Evolutionary conservation across 768 basidiomycete species (phyloP), one percentile per base, ranked within the genome.

Genomic region (Agaricus blazei): DNA sequence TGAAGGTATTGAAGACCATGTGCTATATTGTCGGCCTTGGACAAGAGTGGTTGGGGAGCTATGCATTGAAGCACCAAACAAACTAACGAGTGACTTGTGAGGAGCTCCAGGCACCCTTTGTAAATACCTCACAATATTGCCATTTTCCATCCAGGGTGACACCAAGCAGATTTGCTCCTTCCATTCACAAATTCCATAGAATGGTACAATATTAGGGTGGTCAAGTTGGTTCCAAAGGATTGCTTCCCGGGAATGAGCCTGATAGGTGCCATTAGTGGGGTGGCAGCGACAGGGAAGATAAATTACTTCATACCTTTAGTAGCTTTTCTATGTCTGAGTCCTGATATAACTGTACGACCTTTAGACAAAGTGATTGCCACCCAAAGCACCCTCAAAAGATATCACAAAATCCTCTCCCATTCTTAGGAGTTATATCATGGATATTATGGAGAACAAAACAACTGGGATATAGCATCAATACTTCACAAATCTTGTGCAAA

Each of bases 341-440:
- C 62, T n/a, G 23, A 9, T 31, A 31, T 42, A 65, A 52, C 46
- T 55, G 64, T 19, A 68, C 51, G 3, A 66, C 49, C 48, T 68
- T 69, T 28, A 68, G 26, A 42, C 64, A 67, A 1, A 69, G 23
- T 9, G 15, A 9, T 26, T 59, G 58, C 11, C 59, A 61, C 1
- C 57, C 52, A 41, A 60, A 59, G 11, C 41, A 4, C 1, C 65
- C 66, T 51, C 48, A 64, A 59, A 65, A 67, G 15, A 69, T 63
- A 14, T 70, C 69, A 9, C 66, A 61, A 53, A 67, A 69, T 19
- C 60, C 51, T 3, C 69, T 68, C 19, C 58, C 54, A 0, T 63
- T 52, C 1, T 60, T 51, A 1, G 62, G 56, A 8, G 47, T 41
- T 4, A 59, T 54, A 0, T 59, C 49, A 11, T 58, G 12, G 7